These are phyloP conservation scores for Diaporthe sp. DNA, from an alignment of 2,329 filamentous ascomycete species.

Conservation along the genomic window DNA sequence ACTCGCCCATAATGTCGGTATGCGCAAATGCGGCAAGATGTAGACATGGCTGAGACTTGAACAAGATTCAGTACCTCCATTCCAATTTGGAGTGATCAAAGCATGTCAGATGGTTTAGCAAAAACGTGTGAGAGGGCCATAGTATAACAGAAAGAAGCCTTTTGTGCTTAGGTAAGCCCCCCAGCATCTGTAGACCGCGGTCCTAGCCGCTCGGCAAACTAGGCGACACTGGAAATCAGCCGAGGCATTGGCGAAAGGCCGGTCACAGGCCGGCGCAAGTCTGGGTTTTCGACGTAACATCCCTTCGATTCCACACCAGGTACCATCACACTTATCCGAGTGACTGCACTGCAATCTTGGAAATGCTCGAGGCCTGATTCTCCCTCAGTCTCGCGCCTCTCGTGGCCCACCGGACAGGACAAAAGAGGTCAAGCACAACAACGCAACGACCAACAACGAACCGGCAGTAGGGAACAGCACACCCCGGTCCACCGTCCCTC, in stretches of 20 bases:
- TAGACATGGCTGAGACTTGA: background rate
- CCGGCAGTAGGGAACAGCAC: conserved; percentile 14
- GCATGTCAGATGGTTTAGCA: background rate
- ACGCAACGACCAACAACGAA: background rate
- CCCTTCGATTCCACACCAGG: background rate
- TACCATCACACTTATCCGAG: background rate
- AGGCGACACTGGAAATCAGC: conserved; percentile 8
- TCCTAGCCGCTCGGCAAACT: conserved; percentile 7
- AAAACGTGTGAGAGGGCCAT: background rate
- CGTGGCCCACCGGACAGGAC: conserved; percentile 21
- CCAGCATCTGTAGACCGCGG: background rate
- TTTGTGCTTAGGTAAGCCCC: conserved; percentile 2
- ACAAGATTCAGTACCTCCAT: background rate
- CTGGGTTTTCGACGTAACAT: conserved; percentile 7
- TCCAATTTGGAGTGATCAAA: background rate
- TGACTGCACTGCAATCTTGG: background rate
- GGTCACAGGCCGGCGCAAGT: conserved; percentile 25
- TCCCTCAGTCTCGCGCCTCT: background rate
- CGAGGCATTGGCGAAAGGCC: conserved; percentile 24
- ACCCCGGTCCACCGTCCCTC: conserved; percentile 10
- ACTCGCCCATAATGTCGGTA: background rate
- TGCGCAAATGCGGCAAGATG: background rate
- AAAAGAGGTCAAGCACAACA: background rate
- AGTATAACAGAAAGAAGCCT: background rate
- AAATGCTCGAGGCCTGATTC: conserved; percentile 4